phyloP scores from a whole-genome alignment of 1,284 basidiomycete species.

The Trichosporon sp. region DNA sequence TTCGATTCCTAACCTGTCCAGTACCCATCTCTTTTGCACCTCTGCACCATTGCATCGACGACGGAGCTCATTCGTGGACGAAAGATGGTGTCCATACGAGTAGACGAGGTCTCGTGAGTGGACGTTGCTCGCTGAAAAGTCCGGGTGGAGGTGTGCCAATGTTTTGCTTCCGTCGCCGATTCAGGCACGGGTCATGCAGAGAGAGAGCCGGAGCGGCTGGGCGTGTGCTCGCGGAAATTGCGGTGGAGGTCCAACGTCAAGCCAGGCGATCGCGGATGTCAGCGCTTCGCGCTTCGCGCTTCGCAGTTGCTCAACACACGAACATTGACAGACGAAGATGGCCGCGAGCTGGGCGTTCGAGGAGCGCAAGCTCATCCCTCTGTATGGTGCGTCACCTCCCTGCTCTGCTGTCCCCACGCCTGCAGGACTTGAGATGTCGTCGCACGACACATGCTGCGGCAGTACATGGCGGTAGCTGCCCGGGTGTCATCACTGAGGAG shows the following conservation, averaged over 20 bases:
- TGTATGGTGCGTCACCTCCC: constrained; percentile 39
- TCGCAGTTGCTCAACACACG: background rate
- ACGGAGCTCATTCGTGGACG: background rate
- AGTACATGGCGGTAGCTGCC: too few species aligned
- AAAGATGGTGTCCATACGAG: background rate
- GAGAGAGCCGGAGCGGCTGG: too few species aligned
- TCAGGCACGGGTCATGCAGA: background rate
- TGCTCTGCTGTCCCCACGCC: background rate
- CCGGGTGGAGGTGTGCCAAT: background rate
- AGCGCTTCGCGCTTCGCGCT: too few species aligned
- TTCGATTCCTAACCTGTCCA: constrained; percentile 30
- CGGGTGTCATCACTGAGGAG: background rate
- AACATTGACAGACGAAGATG: background rate
- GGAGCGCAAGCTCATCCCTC: constrained; percentile 48
- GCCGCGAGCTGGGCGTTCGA: constrained; percentile 39
- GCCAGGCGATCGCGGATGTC: background rate
- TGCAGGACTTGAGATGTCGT: too few species aligned
- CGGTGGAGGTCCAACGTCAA: background rate
- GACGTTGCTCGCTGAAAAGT: too few species aligned
- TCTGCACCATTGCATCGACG: too few species aligned
- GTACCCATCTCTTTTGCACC: background rate
- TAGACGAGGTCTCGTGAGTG: background rate
- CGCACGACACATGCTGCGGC: too few species aligned
- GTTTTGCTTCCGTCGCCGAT: background rate
- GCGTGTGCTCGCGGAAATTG: background rate